These are phyloP conservation scores for Fusarium avenaceum DNA, from an alignment of 2,329 filamentous ascomycete genomes.

Conservation along the genomic window DNA sequence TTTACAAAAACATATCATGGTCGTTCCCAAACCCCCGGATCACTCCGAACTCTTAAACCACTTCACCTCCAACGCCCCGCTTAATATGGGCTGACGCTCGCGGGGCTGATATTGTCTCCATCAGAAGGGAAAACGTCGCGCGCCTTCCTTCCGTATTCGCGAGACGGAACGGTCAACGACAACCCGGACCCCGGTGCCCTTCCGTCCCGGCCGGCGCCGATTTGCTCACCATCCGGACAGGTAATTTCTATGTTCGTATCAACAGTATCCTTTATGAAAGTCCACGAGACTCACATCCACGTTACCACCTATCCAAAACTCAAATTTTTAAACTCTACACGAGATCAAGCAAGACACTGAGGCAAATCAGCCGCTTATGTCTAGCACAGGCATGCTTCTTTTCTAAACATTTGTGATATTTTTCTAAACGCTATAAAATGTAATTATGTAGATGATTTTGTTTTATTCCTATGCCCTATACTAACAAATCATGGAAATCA, in stretches of 20 bases:
- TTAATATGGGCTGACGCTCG: constrained; percentile 47
- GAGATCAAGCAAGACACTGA: constrained; percentile 12
- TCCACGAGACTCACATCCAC: not conserved
- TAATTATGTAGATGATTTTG: not conserved
- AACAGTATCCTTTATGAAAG: not conserved
- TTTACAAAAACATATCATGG: constrained; percentile 30
- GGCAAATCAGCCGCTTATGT: not conserved
- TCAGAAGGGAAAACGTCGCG: constrained; percentile 13
- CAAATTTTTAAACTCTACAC: not conserved
- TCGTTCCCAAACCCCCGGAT: constrained; percentile 38
- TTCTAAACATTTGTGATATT: not conserved
- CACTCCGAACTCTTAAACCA: constrained; percentile 45
- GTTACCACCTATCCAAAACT: not conserved
- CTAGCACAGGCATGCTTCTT: not conserved
- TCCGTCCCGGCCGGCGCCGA: constrained; percentile 34
- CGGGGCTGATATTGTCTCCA: constrained; percentile 11
- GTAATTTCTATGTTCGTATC: too few species aligned
- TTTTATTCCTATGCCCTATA: constrained; percentile 27
- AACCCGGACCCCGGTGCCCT: constrained; percentile 7
- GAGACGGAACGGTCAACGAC: constrained; percentile 27
- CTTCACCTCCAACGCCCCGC: constrained; percentile 40
- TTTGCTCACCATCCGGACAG: constrained; percentile 12
- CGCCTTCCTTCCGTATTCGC: constrained; percentile 44
- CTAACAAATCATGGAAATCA: constrained; percentile 22
- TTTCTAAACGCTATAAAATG: not conserved